Conservation (phyloP, 1,284 basidiomycete species). For the Austroboletus rostrupii region DNA sequence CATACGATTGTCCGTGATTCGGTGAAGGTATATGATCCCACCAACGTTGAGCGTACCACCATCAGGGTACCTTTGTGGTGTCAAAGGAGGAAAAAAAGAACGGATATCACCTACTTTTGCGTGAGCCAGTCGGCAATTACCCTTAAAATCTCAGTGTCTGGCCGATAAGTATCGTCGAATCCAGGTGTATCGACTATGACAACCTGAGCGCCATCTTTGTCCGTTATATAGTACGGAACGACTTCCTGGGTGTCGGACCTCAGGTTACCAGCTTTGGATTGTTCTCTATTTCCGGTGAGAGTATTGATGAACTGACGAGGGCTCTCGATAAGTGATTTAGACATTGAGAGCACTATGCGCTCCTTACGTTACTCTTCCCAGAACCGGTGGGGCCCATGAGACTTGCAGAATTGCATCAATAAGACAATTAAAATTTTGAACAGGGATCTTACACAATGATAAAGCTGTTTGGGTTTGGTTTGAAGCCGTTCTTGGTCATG, state of each 20-base stretch:
- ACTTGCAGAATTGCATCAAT: not conserved
- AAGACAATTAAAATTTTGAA: not conserved
- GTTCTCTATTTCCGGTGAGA: slow-evolving; percentile 9
- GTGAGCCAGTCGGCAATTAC: slow-evolving; percentile 10
- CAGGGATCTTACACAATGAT: slow-evolving; percentile 12
- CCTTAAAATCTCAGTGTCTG: slow-evolving; percentile 16
- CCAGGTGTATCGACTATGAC: slow-evolving; percentile 26
- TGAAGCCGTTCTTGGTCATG: slow-evolving; percentile 11
- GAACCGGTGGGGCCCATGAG: slow-evolving; percentile 21
- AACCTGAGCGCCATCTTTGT: slow-evolving; percentile 4
- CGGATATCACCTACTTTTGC: slow-evolving; percentile 16
- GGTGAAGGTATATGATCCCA: slow-evolving; percentile 24
- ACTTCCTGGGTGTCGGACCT: slow-evolving; percentile 15
- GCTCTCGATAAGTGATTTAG: slow-evolving; percentile 1
- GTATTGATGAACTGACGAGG: slow-evolving; percentile 19
- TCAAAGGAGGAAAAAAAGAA: not conserved
- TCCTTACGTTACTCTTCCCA: slow-evolving; percentile 21
- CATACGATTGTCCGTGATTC: slow-evolving; percentile 34
- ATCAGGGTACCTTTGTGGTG: slow-evolving; percentile 11
- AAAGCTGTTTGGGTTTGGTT: slow-evolving; percentile 1
- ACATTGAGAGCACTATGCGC: not conserved
- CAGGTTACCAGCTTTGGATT: not conserved
- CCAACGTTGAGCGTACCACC: slow-evolving; percentile 17
- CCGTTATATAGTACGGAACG: slow-evolving; percentile 1
- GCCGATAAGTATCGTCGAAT: slow-evolving; percentile 19